A percentile compares a stretch with the other conserved stretches of the same genome.
These are phyloP conservation scores for Pseudomassariella vexata DNA, from an alignment of 2,329 filamentous ascomycete genomes.

Conservation along the genomic window DNA sequence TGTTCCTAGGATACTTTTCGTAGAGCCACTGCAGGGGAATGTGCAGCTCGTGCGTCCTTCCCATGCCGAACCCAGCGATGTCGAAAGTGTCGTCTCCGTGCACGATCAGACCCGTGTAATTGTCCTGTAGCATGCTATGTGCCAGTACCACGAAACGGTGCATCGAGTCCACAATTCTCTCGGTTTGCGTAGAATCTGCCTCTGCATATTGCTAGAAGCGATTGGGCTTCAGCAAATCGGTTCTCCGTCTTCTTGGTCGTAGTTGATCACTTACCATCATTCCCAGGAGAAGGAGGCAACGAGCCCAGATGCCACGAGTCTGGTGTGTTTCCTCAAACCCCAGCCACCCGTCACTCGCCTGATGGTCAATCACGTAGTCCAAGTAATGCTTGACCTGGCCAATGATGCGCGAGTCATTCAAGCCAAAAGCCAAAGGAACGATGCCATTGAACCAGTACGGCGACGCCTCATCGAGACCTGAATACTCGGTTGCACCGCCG, in stretches of 20 bases:
- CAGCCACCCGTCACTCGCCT: constrained; percentile 51
- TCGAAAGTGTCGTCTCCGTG: constrained; percentile 37
- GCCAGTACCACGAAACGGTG: constrained; percentile 43
- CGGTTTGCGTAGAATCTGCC: constrained; percentile 35
- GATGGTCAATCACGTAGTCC: constrained; percentile 40
- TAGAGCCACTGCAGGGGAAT: constrained; percentile 34
- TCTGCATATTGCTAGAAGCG: constrained; percentile 35
- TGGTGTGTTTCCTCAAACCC: constrained; percentile 40
- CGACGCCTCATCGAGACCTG: constrained; percentile 44
- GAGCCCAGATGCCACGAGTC: constrained; percentile 46
- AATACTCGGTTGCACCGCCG: constrained; percentile 46
- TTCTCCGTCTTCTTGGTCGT: too few relatives aligned
- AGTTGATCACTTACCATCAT: constrained; percentile 23
- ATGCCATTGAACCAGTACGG: constrained; percentile 56
- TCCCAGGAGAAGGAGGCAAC: constrained; percentile 44
- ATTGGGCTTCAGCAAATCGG: too few relatives aligned
- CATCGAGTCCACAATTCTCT: constrained; percentile 41
- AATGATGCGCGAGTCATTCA: constrained; percentile 43
- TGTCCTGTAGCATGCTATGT: constrained; percentile 48
- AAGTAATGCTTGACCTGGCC: constrained; percentile 38
- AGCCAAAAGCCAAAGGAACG: constrained; percentile 47
- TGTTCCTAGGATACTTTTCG: constrained; percentile 25
- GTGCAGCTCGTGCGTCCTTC: constrained; percentile 31
- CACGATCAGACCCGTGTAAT: constrained; percentile 43
- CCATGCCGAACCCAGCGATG: constrained; percentile 25